These are phyloP conservation scores for Penicillium glabrum DNA, from an alignment of 2,329 filamentous ascomycete genomes.

Conservation along the genomic window DNA sequence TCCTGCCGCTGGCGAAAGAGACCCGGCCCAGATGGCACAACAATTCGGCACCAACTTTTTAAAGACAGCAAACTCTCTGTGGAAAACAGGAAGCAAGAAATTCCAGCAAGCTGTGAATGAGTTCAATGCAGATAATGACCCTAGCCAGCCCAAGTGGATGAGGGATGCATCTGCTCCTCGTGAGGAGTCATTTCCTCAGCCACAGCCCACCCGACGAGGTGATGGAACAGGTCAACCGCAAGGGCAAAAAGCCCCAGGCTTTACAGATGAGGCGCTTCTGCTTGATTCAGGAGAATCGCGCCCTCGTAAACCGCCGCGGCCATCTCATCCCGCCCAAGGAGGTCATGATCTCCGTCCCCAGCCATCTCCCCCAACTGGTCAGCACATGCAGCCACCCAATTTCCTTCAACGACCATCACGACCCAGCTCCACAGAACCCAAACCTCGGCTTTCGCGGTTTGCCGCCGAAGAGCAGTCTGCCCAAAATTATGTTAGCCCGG, in stretches of 20 bases:
- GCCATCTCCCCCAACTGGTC: constrained; percentile 23
- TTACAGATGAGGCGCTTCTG: constrained; percentile 61
- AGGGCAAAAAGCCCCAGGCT: constrained; percentile 16
- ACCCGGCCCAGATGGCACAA: constrained; percentile 77
- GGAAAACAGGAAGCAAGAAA: constrained; percentile 93
- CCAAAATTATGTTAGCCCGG: constrained; percentile 84
- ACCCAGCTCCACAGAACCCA: constrained; percentile 51
- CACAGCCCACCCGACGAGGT: constrained; percentile 16
- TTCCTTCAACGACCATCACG: constrained; percentile 55
- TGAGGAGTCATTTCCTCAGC: constrained; percentile 19
- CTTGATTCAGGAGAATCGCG: constrained; percentile 32
- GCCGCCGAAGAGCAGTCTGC: constrained; percentile 76
- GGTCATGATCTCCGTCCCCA: constrained; percentile 22
- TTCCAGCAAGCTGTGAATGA: constrained; percentile 90
- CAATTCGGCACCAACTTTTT: constrained; percentile 80
- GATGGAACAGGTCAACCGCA: constrained; percentile 22
- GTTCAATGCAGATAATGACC: constrained; percentile 70
- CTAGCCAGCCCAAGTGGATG: constrained; percentile 94
- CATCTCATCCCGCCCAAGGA: constrained; percentile 19
- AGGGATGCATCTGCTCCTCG: constrained; percentile 58
- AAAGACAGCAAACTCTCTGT: constrained; percentile 91
- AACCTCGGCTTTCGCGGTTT: constrained; percentile 67
- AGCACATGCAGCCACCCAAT: constrained; percentile 41
- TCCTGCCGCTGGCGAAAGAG: constrained; percentile 60
- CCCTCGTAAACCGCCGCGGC: constrained; percentile 27